phyloP scores from a whole-genome alignment of 139 green algal genomes.

The Micractinium sp. region DNA sequence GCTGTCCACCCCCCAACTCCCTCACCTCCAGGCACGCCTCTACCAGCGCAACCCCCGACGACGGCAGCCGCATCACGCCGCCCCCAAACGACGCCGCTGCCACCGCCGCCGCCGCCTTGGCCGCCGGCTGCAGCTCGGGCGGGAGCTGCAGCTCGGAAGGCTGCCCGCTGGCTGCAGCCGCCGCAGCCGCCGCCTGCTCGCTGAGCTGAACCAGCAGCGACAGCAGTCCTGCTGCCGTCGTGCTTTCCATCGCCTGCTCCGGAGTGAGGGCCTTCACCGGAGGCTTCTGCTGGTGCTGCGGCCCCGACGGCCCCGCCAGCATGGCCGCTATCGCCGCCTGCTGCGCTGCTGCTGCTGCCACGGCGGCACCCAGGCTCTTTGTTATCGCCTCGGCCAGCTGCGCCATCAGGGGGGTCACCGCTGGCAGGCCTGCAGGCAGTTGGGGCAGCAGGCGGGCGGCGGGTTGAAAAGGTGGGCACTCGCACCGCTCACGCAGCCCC shows the following conservation, averaged over 20 bases:
- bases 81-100: constrained; percentile 29
- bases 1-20: not conserved
- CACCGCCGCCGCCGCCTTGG: constrained; percentile 27
- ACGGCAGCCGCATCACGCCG: constrained; percentile 24
- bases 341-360: not conserved
- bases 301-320: not conserved
- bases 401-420: constrained; percentile 11
- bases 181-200: constrained; percentile 13
- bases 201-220: constrained; percentile 12
- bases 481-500: no score
- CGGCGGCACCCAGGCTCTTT: constrained; percentile 1
- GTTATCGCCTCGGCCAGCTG: constrained; percentile 23
- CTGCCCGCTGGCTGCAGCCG: not conserved
- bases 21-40: constrained; percentile 45
- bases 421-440: constrained; percentile 29
- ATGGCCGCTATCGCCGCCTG: not conserved
- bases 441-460: not conserved
- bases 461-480: no score
- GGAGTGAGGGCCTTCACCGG: not conserved
- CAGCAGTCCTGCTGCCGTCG: constrained; percentile 13
- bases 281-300: not conserved
- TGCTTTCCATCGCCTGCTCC: constrained; percentile 24
- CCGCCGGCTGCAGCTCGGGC: constrained; percentile 29
- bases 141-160: constrained; percentile 6
- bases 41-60: constrained; percentile 47